Conservation (phyloP, 2,329 filamentous ascomycete species). For the Penicillium occitanis region DNA sequence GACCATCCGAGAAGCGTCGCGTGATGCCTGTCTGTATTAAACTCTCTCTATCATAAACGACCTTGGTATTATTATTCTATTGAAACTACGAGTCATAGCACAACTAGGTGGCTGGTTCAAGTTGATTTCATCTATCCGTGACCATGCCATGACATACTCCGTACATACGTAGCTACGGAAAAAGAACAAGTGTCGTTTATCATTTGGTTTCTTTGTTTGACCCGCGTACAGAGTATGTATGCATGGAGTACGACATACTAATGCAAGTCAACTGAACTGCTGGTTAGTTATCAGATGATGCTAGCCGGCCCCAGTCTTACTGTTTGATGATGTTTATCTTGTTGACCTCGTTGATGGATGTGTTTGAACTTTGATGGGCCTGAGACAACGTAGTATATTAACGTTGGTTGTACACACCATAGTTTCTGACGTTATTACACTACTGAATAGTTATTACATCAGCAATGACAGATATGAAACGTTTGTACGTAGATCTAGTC, state of each 20-base stretch:
- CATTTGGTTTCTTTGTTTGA: background rate
- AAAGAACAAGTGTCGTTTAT: slow-evolving; percentile 4
- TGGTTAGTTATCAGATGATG: background rate
- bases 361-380: background rate
- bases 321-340: background rate
- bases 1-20: background rate
- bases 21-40: background rate
- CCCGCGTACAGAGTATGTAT: background rate
- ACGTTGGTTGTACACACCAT: slow-evolving; percentile 1
- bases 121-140: background rate
- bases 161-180: no score
- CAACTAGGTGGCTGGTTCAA: background rate
- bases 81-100: background rate
- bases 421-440: background rate
- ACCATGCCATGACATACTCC: background rate
- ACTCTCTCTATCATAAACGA: background rate
- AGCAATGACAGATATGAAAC: background rate
- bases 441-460: background rate
- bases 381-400: background rate
- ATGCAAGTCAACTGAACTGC: background rate
- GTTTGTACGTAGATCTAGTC: background rate
- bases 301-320: background rate
- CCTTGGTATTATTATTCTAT: background rate
- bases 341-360: background rate
- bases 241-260: background rate